These are phyloP conservation scores for Melaleuca quinquenervia DNA, from an alignment of 345 rosid genomes.

Conservation along the genomic window DNA sequence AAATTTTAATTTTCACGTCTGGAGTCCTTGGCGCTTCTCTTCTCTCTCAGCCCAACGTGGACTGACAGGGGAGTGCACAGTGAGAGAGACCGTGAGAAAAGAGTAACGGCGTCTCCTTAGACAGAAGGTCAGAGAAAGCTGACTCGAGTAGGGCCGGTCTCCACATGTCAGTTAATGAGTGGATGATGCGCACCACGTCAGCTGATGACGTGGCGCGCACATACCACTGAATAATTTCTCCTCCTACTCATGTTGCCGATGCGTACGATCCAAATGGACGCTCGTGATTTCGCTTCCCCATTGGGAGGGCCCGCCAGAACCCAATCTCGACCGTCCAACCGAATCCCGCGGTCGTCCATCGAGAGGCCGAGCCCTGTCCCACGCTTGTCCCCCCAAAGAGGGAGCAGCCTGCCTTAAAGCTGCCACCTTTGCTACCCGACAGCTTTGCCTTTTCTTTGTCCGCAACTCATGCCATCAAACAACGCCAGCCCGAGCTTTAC, in stretches of 20 bases:
- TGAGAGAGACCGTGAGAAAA: too few relatives aligned
- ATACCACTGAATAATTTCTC: too few relatives aligned
- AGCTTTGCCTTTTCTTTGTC: constrained; percentile 62
- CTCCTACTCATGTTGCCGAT: neutral
- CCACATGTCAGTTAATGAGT: too few relatives aligned
- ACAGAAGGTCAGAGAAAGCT: too few relatives aligned
- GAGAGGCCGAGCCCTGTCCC: constrained; percentile 30
- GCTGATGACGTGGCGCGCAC: too few relatives aligned
- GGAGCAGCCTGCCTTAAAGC: constrained; percentile 56
- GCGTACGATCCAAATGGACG: neutral
- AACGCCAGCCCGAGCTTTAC: neutral
- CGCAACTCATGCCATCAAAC: constrained; percentile 20
- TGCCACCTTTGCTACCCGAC: constrained; percentile 73
- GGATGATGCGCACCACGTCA: too few relatives aligned
- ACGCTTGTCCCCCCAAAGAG: constrained; percentile 52
- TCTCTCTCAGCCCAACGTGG: too few relatives aligned
- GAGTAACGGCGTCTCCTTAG: too few relatives aligned
- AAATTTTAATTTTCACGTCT: too few relatives aligned
- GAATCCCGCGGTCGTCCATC: neutral
- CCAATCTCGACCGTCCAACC: neutral
- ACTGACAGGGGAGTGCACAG: too few relatives aligned
- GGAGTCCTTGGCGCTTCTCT: too few relatives aligned
- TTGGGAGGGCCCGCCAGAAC: neutral
- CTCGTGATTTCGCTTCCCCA: neutral
- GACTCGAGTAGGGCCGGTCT: too few relatives aligned